These are phyloP conservation scores for Saturnispora ahearnii DNA, from an alignment of 805 yeast species.

Conservation along the genomic window DNA sequence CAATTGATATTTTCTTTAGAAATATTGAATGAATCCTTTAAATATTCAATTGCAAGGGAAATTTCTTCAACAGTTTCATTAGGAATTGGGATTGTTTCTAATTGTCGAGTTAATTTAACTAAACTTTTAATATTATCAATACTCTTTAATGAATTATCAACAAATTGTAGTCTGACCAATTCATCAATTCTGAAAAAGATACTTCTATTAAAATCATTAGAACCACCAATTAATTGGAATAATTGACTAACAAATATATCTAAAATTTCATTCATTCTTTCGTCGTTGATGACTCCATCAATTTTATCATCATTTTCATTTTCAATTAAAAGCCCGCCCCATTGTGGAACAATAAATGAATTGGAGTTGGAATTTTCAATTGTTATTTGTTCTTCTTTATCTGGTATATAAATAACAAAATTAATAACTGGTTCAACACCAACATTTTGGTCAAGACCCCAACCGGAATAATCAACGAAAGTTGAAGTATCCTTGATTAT, in stretches of 20 bases:
- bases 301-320: constrained; percentile 23
- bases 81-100: constrained; percentile 81
- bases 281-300: constrained; percentile 5
- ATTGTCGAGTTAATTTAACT: constrained; percentile 53
- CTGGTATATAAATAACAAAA: constrained; percentile 61
- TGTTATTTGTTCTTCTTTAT: constrained; percentile 32
- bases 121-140: constrained; percentile 67
- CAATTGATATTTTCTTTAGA: constrained; percentile 15
- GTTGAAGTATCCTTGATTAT: constrained; percentile 56
- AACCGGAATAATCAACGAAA: constrained; percentile 75
- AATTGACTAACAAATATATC: constrained; percentile 69
- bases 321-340: constrained; percentile 69
- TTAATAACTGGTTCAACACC: constrained; percentile 59
- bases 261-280: constrained; percentile 32
- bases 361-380: constrained; percentile 41
- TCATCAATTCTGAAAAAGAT: constrained; percentile 58
- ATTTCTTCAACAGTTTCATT: constrained; percentile 55
- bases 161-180: constrained; percentile 48
- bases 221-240: constrained; percentile 60
- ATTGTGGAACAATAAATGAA: constrained; percentile 75
- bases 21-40: constrained; percentile 28
- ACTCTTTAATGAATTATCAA: constrained; percentile 52
- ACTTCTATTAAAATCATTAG: constrained; percentile 46
- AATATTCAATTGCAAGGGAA: constrained; percentile 34
- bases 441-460: constrained; percentile 48